Evolutionary conservation across 805 yeast species (phyloP), one percentile per base, ranked within the genome.

Genomic region (Danielia oregonensis): DNA sequence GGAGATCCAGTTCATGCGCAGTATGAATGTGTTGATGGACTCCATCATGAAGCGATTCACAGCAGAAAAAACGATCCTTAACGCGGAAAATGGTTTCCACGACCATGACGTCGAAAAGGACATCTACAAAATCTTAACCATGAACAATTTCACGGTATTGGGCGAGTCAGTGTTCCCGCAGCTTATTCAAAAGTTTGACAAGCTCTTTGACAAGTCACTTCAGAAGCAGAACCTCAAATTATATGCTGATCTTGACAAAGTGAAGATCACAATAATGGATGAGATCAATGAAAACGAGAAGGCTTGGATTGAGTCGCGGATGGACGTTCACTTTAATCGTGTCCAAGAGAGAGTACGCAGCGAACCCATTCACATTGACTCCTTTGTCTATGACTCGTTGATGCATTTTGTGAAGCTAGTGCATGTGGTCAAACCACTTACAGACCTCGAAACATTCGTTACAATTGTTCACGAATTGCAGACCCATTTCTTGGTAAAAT

Each of bases 1-100:
- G 37, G 73, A 67, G 48, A 65, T 67, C 29, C 73, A 67, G 40
- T 67, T 67, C 39, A 63, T 67, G 66, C 48, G 73, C 44, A 59
- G 68, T 44, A 53, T 67, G 46, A 65, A 62, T 30, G 61, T 65
- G 8, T 45, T 65, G 8, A 51, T 65, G 26, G 72, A 67, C 32
- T 64, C 72, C 1, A 52, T 63, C 12, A 61, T 67, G 61, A 67
- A 67, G 40, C 56, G 50, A 36, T 67, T 62, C 39, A 55, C 52
- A 10, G 37, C 38, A 3, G 51, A 48, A 23, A 44, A 48, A 23
- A 18, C 43, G 1, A 25, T 30, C 11, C 15, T 33, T 11, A 29
- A 30, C n/a, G 10, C 17, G 5, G 43, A 57, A 13, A 44, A 26
- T 17, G 35, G 30, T 3, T 26, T 37, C 2, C 29, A 35, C 7